phyloP scores from a whole-genome alignment of 805 yeast species.

The Hanseniaspora occidentalis region DNA sequence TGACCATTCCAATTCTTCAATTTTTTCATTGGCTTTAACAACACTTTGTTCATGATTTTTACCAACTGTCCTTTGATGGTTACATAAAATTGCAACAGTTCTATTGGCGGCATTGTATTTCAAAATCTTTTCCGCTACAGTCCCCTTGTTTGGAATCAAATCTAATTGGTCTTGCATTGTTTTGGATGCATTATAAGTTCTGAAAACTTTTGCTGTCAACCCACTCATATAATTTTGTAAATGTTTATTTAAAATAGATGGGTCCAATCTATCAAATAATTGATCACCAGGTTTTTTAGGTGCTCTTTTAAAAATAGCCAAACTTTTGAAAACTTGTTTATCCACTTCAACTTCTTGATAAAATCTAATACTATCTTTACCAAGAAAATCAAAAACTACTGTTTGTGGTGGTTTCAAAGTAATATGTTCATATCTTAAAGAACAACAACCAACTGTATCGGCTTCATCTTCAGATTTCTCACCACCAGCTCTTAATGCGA shows the following conservation, averaged over 20 bases:
- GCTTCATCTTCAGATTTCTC: conserved; percentile 97
- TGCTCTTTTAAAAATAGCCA: conserved; percentile 72
- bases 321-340: conserved; percentile 79
- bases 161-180: conserved; percentile 95
- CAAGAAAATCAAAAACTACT: conserved; percentile 83
- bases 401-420: conserved; percentile 74
- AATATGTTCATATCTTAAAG: conserved; percentile 81
- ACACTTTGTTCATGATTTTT: conserved; percentile 76
- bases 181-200: conserved; percentile 92
- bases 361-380: conserved; percentile 88
- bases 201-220: conserved; percentile 89
- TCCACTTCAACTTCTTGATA: conserved; percentile 90
- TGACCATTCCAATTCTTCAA: conserved; percentile 78
- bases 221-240: conserved; percentile 87
- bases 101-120: conserved; percentile 90
- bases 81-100: conserved; percentile 90
- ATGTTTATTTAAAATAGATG: conserved; percentile 69
- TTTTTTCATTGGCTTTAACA: conserved; percentile 61
- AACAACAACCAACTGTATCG: conserved; percentile 96
- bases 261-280: conserved; percentile 81
- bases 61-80: conserved; percentile 88
- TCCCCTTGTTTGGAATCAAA: conserved; percentile 72
- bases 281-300: conserved; percentile 92
- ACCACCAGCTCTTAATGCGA: conserved; percentile 96
- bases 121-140: conserved; percentile 77